These are phyloP conservation scores for Amyloporia xantha DNA, from an alignment of 768 basidiomycete species.

Conservation along the genomic window DNA sequence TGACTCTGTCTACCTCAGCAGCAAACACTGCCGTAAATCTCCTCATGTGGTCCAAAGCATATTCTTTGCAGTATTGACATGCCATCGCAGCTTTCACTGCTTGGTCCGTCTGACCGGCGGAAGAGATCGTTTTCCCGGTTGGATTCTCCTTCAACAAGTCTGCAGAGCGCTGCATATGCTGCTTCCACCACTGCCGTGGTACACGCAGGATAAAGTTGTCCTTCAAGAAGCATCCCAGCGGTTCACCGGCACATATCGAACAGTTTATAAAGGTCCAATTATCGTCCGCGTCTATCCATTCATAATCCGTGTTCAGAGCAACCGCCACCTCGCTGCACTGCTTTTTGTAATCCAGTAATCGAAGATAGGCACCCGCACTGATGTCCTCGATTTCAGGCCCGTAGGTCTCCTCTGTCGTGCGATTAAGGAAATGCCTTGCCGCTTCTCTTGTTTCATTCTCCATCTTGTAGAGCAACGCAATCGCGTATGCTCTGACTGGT, in stretches of 20 bases:
- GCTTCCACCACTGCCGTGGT: neutral
- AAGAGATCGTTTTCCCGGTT: neutral
- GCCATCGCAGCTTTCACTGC: neutral
- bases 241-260: no score
- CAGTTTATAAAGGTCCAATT: neutral
- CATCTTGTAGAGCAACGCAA: slow-evolving; percentile 1
- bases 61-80: neutral
- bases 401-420: neutral
- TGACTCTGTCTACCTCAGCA: neutral
- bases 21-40: neutral
- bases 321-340: neutral
- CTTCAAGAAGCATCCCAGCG: no score
- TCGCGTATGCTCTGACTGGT: slow-evolving; percentile 5
- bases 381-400: neutral
- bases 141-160: neutral
- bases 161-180: neutral
- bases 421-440: neutral
- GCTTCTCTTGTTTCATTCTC: slow-evolving; percentile 4
- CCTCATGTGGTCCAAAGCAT: neutral
- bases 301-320: neutral
- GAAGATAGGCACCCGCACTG: neutral
- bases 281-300: neutral
- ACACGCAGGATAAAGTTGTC: no score
- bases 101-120: neutral
- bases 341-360: neutral